Percentiles rank a stretch among this genome's conserved stretches.
These are phyloP conservation scores for Nakazawaea siamensis DNA, from an alignment of 805 yeast genomes.

Conservation along the genomic window DNA sequence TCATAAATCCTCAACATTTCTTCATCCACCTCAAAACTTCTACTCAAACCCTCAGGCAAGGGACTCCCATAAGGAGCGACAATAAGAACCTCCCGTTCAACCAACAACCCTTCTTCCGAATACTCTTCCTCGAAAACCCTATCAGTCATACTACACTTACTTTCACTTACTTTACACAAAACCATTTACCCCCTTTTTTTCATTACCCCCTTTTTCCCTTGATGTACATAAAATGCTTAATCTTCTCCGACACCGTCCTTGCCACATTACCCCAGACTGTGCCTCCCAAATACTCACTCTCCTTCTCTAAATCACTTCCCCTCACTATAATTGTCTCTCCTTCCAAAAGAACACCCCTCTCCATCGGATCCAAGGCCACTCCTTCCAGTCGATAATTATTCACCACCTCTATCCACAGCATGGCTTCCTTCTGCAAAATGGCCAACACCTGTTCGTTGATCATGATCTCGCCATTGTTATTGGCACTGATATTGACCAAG, in stretches of 20 bases:
- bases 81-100: no score
- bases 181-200: no score
- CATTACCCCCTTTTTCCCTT: constrained; percentile 8
- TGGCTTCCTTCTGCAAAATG: constrained; percentile 46
- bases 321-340: constrained; percentile 15
- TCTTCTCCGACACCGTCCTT: constrained; percentile 19
- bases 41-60: no score
- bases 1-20: no score
- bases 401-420: constrained; percentile 23
- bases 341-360: constrained; percentile 8
- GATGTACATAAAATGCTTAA: constrained; percentile 23
- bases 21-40: no score
- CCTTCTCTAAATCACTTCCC: constrained; percentile 17
- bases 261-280: constrained; percentile 21
- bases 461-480: constrained; percentile 46
- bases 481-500: constrained; percentile 51
- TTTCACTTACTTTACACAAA: no score
- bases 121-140: no score
- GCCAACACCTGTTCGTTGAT: constrained; percentile 49
- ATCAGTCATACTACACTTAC: no score
- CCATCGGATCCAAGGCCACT: constrained; percentile 17
- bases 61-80: no score
- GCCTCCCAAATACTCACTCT: constrained; percentile 22
- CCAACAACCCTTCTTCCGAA: no score
- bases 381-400: constrained; percentile 25